Percentiles rank a stretch among this genome's conserved stretches.
Conservation (phyloP, 2,329 filamentous ascomycete species). For the Stagonosporopsis rhizophila region DNA sequence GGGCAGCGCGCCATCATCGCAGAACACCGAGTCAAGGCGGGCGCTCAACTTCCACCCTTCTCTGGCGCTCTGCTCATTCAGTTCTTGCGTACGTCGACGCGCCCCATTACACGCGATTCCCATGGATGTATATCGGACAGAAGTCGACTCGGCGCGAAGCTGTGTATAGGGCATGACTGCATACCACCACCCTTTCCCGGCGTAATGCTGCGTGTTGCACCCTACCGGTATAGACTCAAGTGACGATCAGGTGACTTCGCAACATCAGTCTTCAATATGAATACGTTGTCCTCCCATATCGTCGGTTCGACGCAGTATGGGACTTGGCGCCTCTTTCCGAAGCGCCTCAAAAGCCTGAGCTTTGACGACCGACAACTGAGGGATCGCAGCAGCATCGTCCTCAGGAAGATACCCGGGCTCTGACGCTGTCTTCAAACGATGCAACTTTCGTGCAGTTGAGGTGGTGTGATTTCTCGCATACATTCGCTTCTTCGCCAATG, state of each 20-base stretch:
- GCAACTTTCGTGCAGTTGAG: neutral
- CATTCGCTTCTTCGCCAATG: conserved; percentile 39
- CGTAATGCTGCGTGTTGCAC: too few species aligned
- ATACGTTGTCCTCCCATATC: conserved; percentile 21
- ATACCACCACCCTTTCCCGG: too few species aligned
- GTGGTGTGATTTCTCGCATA: conserved; percentile 28
- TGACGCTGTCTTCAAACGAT: neutral
- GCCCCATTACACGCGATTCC: too few species aligned
- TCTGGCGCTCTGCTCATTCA: too few species aligned
- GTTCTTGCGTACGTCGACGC: too few species aligned
- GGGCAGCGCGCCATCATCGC: neutral
- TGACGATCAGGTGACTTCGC: neutral
- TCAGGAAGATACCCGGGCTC: neutral
- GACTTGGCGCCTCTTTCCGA: conserved; percentile 14
- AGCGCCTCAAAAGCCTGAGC: conserved; percentile 20
- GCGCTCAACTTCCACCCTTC: too few species aligned
- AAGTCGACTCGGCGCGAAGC: too few species aligned
- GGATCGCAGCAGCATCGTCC: neutral
- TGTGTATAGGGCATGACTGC: too few species aligned
- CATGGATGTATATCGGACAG: too few species aligned
- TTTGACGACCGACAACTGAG: conserved; percentile 10
- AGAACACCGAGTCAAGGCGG: neutral
- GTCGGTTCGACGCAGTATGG: conserved; percentile 14
- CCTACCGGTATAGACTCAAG: too few species aligned
- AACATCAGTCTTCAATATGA: conserved; percentile 24